A percentile compares a stretch with the other conserved stretches of the same genome.
Conservation (phyloP, 164 flowering plant species). For the Echeveria elegans region DNA sequence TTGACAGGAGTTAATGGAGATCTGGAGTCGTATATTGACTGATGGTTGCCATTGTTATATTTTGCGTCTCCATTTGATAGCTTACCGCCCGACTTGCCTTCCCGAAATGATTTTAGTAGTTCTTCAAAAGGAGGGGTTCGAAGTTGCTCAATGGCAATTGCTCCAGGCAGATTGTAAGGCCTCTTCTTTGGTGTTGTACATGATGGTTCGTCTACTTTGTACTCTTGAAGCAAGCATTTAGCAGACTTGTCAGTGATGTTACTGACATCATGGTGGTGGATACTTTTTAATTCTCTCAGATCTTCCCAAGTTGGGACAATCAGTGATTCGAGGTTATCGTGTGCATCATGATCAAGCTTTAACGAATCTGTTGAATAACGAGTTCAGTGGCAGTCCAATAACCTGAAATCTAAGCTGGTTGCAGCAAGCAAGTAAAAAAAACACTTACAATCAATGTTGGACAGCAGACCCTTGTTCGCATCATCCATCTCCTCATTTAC, state of each 20-base stretch:
- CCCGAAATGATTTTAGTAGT: background rate
- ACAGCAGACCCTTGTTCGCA: slow-evolving; percentile 1
- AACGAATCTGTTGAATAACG: background rate
- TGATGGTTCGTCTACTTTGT: background rate
- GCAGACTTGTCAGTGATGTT: background rate
- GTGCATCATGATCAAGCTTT: background rate
- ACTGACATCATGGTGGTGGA: background rate
- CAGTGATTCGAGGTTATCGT: background rate
- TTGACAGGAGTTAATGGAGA: background rate
- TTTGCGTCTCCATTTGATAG: background rate
- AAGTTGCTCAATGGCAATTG: background rate
- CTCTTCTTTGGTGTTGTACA: slow-evolving; percentile 3
- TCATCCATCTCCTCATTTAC: slow-evolving; percentile 2
- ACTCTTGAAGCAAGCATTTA: slow-evolving; percentile 1
- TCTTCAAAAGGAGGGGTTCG: slow-evolving; percentile 1
- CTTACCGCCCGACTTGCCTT: slow-evolving; percentile 1
- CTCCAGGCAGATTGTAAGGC: slow-evolving; percentile 8
- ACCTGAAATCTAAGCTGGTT: background rate
- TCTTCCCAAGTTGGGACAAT: slow-evolving; percentile 8
- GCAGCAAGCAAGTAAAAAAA: background rate
- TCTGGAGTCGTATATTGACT: background rate
- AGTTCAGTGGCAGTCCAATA: too few species aligned
- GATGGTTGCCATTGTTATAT: background rate
- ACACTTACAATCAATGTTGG: slow-evolving; percentile 4
- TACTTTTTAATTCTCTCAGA: background rate